These are phyloP conservation scores for Penicillium sp. DNA, from an alignment of 2,329 filamentous ascomycete species.

Conservation along the genomic window DNA sequence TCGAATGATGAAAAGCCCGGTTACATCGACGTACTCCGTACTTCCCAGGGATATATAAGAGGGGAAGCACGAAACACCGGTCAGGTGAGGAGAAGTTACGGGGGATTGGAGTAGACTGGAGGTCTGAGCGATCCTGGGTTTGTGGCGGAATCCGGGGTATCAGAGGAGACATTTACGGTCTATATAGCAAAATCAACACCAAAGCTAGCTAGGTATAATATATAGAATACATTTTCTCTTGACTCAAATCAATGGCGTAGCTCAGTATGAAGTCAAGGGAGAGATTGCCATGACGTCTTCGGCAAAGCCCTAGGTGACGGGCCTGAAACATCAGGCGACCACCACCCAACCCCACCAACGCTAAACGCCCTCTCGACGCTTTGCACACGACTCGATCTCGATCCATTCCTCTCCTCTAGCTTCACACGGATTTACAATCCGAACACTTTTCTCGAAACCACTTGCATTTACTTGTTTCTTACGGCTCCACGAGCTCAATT, in stretches of 20 bases:
- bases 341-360: constrained; percentile 30
- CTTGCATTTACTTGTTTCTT: constrained; percentile 20
- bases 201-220: not conserved
- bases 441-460: constrained; percentile 17
- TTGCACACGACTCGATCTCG: constrained; percentile 33
- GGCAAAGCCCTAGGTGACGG: constrained; percentile 22
- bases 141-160: constrained; percentile 4
- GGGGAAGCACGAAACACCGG: not conserved
- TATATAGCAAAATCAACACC: not conserved
- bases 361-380: constrained; percentile 23
- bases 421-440: constrained; percentile 24
- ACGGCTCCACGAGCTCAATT: constrained; percentile 27
- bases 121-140: constrained; percentile 4
- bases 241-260: not conserved
- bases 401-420: constrained; percentile 25
- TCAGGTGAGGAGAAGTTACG: constrained; percentile 13
- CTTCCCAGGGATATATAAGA: not conserved
- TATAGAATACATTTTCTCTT: not conserved
- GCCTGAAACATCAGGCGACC: constrained; percentile 21
- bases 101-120: not conserved
- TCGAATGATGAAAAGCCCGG: not conserved
- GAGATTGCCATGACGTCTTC: constrained; percentile 22
- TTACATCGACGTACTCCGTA: not conserved
- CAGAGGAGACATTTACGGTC: not conserved
- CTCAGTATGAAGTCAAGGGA: constrained; percentile 8